A percentile compares a stretch with the other conserved stretches of the same genome.
phyloP scores from a whole-genome alignment of 2,329 filamentous ascomycete species.

The Apiospora arundinis region DNA sequence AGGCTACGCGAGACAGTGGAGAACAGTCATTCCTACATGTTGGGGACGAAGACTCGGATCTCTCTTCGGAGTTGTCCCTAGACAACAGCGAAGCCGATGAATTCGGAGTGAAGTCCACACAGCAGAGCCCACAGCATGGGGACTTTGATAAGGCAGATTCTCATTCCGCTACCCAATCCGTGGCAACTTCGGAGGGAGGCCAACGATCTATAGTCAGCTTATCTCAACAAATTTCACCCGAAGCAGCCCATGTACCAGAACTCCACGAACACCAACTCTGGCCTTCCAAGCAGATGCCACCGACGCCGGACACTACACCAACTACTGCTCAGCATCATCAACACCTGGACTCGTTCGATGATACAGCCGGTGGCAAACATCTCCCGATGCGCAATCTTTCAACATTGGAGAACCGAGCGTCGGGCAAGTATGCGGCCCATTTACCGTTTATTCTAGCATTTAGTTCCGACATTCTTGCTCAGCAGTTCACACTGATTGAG shows the following conservation, averaged over 20 bases:
- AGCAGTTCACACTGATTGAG: conserved; percentile 85
- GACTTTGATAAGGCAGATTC: background rate
- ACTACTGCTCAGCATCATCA: conserved; percentile 46
- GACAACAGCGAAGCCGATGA: conserved; percentile 50
- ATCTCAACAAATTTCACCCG: conserved; percentile 48
- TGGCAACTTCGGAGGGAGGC: conserved; percentile 1
- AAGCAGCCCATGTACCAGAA: conserved; percentile 44
- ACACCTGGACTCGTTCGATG: conserved; percentile 37
- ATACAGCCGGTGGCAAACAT: conserved; percentile 44
- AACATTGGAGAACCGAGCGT: conserved; percentile 29
- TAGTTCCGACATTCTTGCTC: conserved; percentile 77
- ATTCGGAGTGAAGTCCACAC: conserved; percentile 32
- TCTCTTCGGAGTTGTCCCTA: conserved; percentile 68
- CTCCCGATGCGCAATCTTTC: conserved; percentile 43
- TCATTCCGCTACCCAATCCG: background rate
- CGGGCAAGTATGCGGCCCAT: conserved; percentile 60
- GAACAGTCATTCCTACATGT: conserved; percentile 36
- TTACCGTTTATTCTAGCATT: conserved; percentile 83
- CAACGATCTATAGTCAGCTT: conserved; percentile 30
- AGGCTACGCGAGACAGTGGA: background rate
- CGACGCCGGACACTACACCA: conserved; percentile 58
- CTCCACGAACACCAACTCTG: conserved; percentile 50
- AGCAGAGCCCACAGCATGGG: background rate
- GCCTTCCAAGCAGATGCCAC: conserved; percentile 52
- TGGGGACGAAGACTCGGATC: conserved; percentile 59